These are phyloP conservation scores for Salix koriyanagi DNA, from an alignment of 345 rosid genomes.

Conservation along the genomic window DNA sequence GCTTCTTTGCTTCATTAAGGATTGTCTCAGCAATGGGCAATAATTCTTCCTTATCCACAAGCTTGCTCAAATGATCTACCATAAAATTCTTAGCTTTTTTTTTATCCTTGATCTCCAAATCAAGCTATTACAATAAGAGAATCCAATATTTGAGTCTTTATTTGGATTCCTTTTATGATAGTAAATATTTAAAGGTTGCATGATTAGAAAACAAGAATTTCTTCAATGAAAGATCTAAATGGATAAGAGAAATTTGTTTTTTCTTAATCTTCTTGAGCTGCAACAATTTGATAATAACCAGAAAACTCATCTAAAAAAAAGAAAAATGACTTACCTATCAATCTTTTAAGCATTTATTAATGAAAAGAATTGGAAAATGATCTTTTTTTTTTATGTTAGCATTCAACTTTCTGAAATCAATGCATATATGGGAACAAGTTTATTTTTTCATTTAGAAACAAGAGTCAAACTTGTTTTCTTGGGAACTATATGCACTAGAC, in stretches of 20 bases:
- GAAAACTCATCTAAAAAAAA: too few relatives aligned
- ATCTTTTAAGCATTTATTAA: too few relatives aligned
- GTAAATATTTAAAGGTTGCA: background rate
- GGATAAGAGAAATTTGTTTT: background rate
- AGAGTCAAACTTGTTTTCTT: background rate
- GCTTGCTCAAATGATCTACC: background rate
- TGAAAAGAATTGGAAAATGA: too few relatives aligned
- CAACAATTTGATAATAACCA: background rate
- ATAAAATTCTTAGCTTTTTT: background rate
- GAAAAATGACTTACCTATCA: background rate
- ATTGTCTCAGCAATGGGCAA: background rate
- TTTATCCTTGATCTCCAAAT: background rate
- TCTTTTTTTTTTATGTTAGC: background rate
- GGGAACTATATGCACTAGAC: background rate
- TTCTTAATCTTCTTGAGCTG: background rate
- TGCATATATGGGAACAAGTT: too few relatives aligned
- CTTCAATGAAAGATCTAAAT: background rate
- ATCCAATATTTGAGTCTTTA: background rate
- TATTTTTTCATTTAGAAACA: too few relatives aligned
- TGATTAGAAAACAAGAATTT: background rate
- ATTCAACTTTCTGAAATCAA: background rate
- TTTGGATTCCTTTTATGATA: background rate
- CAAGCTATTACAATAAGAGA: background rate
- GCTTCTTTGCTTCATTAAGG: background rate
- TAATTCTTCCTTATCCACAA: fast-evolving